These are phyloP conservation scores for Cercophora samala DNA, from an alignment of 495 filamentous ascomycete species.

Conservation along the genomic window DNA sequence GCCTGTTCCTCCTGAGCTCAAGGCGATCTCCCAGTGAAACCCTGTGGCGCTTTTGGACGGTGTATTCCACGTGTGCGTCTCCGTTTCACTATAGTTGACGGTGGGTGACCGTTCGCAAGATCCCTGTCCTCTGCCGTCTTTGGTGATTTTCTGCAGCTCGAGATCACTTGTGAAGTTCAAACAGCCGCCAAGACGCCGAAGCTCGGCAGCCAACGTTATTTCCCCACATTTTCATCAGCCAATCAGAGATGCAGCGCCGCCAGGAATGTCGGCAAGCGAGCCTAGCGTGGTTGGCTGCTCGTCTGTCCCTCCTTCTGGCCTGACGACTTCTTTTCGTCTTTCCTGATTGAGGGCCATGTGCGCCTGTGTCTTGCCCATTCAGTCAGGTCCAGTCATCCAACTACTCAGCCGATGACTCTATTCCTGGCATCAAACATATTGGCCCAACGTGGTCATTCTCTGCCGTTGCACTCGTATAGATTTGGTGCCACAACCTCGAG, in stretches of 20 bases:
- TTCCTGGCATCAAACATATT: slow-evolving; percentile 6
- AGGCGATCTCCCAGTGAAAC: slow-evolving; percentile 7
- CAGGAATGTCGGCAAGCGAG: slow-evolving; percentile 35
- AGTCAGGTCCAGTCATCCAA: slow-evolving; percentile 4
- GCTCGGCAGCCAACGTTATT: slow-evolving; percentile 8
- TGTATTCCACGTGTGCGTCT: slow-evolving; percentile 6
- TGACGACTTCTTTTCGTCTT: slow-evolving; percentile 1
- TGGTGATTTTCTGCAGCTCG: neutral
- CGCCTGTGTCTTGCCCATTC: slow-evolving; percentile 7
- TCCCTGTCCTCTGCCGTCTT: neutral
- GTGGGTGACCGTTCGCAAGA: slow-evolving; percentile 4
- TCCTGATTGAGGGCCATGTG: slow-evolving; percentile 7
- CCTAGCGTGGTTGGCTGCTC: slow-evolving; percentile 22
- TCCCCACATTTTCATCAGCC: slow-evolving; percentile 29
- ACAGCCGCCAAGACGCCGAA: slow-evolving; percentile 12
- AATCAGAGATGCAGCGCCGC: slow-evolving; percentile 24
- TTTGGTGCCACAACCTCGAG: slow-evolving; percentile 4
- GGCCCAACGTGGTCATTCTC: neutral
- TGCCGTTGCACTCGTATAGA: slow-evolving; percentile 1
- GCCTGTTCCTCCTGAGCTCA: neutral
- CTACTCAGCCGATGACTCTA: neutral
- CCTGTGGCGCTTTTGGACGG: slow-evolving; percentile 10
- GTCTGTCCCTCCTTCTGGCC: neutral
- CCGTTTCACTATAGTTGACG: neutral
- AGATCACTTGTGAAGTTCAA: neutral